Conservation (phyloP, 805 yeast genomes). For the Candida sphagnicola region DNA sequence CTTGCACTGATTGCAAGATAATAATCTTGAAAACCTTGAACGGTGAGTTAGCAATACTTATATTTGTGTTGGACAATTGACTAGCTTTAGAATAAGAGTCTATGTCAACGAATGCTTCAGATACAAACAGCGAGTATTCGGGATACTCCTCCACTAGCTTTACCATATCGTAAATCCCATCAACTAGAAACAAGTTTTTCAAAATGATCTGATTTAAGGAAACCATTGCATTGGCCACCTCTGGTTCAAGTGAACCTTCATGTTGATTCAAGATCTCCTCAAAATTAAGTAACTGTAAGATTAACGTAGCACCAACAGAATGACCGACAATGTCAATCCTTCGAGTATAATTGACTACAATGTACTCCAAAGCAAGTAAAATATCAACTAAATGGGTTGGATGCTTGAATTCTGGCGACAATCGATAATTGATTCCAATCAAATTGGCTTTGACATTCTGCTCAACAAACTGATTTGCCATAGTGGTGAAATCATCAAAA, state of each 20-base stretch:
- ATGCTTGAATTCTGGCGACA: slow-evolving; percentile 58
- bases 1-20: slow-evolving; percentile 59
- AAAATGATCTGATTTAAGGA: slow-evolving; percentile 3
- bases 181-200: slow-evolving; percentile 36
- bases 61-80: slow-evolving; percentile 17
- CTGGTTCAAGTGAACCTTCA: neutral
- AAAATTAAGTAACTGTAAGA: slow-evolving; percentile 46
- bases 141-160: slow-evolving; percentile 60
- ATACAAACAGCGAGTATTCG: slow-evolving; percentile 50
- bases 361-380: slow-evolving; percentile 33
- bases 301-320: slow-evolving; percentile 74
- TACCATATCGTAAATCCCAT: slow-evolving; percentile 64
- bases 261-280: neutral
- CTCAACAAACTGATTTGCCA: slow-evolving; percentile 16
- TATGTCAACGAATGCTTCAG: slow-evolving; percentile 46
- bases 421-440: slow-evolving; percentile 53
- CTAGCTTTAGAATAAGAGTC: slow-evolving; percentile 19
- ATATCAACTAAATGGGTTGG: slow-evolving; percentile 64
- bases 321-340: slow-evolving; percentile 54
- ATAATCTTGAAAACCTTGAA: slow-evolving; percentile 15
- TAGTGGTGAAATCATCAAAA: slow-evolving; percentile 45
- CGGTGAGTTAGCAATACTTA: neutral
- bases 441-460: slow-evolving; percentile 12
- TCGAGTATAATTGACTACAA: slow-evolving; percentile 13
- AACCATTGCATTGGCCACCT: slow-evolving; percentile 2